phyloP scores from a whole-genome alignment of 108 stramenopile genomes.

The Skeletonema potamos region DNA sequence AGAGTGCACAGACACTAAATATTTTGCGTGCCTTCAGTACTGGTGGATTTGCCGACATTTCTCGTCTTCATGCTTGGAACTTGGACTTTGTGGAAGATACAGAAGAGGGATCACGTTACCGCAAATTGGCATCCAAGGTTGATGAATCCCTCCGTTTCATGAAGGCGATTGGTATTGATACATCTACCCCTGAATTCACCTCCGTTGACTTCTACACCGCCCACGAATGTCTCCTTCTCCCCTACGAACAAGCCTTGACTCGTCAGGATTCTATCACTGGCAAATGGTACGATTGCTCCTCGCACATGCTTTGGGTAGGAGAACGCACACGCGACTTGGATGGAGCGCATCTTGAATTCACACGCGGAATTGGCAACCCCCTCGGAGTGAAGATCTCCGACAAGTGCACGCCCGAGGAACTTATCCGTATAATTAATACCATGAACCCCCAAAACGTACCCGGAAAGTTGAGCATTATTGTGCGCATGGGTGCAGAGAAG shows the following conservation, averaged over 20 bases:
- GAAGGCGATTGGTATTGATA: conserved; percentile 97
- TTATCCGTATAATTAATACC: conserved; percentile 88
- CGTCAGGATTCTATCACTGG: conserved; percentile 95
- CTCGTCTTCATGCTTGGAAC: conserved; percentile 96
- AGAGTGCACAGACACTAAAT: conserved; percentile 95
- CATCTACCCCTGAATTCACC: conserved; percentile 78
- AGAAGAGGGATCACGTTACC: conserved; percentile 88
- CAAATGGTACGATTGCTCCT: conserved; percentile 96
- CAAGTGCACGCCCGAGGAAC: conserved; percentile 94
- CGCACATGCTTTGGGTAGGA: conserved; percentile 99
- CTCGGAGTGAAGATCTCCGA: conserved; percentile 97
- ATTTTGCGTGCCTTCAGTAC: conserved; percentile 94
- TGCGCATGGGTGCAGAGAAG: conserved; percentile 98
- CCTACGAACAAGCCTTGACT: conserved; percentile 97
- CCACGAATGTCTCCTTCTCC: conserved; percentile 97
- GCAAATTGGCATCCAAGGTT: conserved; percentile 90
- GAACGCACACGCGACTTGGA: conserved; percentile 98
- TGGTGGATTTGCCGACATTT: conserved; percentile 96
- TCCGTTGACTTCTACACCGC: conserved; percentile 95
- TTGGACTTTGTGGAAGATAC: conserved; percentile 97
- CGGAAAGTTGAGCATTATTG: conserved; percentile 95
- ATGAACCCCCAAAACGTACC: conserved; percentile 97
- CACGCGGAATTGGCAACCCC: conserved; percentile 96
- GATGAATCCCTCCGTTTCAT: conserved; percentile 95
- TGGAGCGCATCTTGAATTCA: conserved; percentile 98